phyloP scores from a whole-genome alignment of 1,139 yeast genomes.

The Meyerozyma guilliermondii region DNA sequence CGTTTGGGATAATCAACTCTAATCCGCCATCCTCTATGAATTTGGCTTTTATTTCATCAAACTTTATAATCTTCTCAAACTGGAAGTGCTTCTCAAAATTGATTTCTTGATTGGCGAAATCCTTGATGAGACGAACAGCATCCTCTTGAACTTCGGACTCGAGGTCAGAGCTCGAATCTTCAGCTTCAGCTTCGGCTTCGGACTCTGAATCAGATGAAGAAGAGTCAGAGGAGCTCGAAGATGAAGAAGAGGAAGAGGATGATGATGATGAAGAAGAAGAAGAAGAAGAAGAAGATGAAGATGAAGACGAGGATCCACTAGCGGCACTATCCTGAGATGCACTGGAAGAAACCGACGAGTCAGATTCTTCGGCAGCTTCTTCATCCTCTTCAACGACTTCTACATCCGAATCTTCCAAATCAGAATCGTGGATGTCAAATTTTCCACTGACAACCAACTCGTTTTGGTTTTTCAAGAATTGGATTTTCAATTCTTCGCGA shows the following conservation, averaged over 20 bases:
- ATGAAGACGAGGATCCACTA: conserved; percentile 10
- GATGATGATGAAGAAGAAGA: conserved; percentile 6
- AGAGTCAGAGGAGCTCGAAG: background rate
- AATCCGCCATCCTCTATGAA: conserved; percentile 37
- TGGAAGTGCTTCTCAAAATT: conserved; percentile 42
- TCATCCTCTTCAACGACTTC: conserved; percentile 16
- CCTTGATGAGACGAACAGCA: conserved; percentile 34
- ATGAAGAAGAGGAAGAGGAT: background rate
- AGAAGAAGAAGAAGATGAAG: conserved; percentile 6
- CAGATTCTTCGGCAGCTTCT: conserved; percentile 8
- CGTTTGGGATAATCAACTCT: conserved; percentile 40
- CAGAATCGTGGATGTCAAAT: conserved; percentile 27
- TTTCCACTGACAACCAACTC: conserved; percentile 41
- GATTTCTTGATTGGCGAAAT: conserved; percentile 37
- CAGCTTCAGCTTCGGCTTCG: conserved; percentile 11
- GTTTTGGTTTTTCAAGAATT: conserved; percentile 39
- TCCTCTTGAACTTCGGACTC: conserved; percentile 36
- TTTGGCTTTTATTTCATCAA: conserved; percentile 35
- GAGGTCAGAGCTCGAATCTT: conserved; percentile 11
- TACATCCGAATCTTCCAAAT: conserved; percentile 14
- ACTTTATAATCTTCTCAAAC: conserved; percentile 38
- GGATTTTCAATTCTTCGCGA: conserved; percentile 39
- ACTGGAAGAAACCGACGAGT: conserved; percentile 11
- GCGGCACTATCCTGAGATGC: conserved; percentile 7
- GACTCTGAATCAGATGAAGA: conserved; percentile 1